Percentiles rank a stretch among this genome's conserved stretches.
Conservation (phyloP, 1,284 basidiomycete genomes). For the Jaminaea rosea region DNA sequence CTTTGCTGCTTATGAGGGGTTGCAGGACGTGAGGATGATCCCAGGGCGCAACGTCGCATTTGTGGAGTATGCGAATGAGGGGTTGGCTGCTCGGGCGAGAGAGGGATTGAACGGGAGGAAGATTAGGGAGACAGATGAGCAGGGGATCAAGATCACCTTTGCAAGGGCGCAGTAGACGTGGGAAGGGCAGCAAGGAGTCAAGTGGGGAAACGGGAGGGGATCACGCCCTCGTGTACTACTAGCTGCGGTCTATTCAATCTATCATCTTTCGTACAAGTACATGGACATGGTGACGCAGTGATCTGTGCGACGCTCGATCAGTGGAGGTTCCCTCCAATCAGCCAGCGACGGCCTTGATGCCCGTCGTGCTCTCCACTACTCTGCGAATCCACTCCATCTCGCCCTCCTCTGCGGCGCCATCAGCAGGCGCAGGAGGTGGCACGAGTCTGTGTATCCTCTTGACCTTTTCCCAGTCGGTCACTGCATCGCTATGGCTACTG, state of each 20-base stretch:
- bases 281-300: too few relatives aligned
- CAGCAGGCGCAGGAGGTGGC: not conserved
- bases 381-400: not conserved
- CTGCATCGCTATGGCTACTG: not conserved
- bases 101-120: slow-evolving; percentile 40
- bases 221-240: too few relatives aligned
- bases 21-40: slow-evolving; percentile 39
- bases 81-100: slow-evolving; percentile 29
- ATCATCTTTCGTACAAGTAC: not conserved
- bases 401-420: not conserved
- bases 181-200: not conserved
- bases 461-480: not conserved
- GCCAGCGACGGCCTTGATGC: not conserved
- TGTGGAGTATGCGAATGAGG: slow-evolving; percentile 39
- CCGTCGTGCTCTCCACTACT: not conserved
- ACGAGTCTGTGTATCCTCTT: not conserved
- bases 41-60: slow-evolving; percentile 45
- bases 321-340: not conserved
- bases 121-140: slow-evolving; percentile 15
- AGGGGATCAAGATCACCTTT: slow-evolving; percentile 27
- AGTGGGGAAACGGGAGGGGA: too few relatives aligned
- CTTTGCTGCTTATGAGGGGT: slow-evolving; percentile 33
- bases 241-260: not conserved
- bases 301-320: too few relatives aligned
- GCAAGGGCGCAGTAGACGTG: not conserved